These are phyloP conservation scores for Candida wancherniae DNA, from an alignment of 805 yeast species.

Conservation along the genomic window DNA sequence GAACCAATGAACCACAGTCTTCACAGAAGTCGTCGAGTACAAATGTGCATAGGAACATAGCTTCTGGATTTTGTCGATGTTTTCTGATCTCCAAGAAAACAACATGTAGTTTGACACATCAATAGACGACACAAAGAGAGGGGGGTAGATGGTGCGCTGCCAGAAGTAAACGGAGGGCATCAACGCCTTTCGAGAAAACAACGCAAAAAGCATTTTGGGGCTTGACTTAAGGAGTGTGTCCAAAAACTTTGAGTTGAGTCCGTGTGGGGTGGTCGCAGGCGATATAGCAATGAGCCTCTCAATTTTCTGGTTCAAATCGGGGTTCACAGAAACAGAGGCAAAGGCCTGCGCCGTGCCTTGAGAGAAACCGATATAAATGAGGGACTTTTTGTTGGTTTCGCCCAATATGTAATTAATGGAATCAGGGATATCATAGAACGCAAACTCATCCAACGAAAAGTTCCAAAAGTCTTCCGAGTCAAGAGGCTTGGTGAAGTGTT, in stretches of 20 bases:
- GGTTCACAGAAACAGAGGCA: constrained; percentile 69
- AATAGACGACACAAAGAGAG: constrained; percentile 64
- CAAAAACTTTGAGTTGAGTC: constrained; percentile 69
- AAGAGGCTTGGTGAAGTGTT: constrained; percentile 47
- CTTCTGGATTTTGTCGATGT: constrained; percentile 72
- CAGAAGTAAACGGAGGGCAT: constrained; percentile 77
- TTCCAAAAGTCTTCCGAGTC: constrained; percentile 65
- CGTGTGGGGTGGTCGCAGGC: constrained; percentile 92
- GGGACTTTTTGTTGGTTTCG: constrained; percentile 33
- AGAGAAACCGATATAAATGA: constrained; percentile 81
- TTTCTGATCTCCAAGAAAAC: constrained; percentile 74
- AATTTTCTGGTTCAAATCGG: constrained; percentile 53
- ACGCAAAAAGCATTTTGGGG: constrained; percentile 62
- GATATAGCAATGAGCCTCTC: constrained; percentile 73
- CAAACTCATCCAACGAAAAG: constrained; percentile 86
- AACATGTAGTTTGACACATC: constrained; percentile 64
- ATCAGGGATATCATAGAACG: constrained; percentile 84
- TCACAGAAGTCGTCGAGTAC: constrained; percentile 88
- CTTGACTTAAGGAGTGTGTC: constrained; percentile 72
- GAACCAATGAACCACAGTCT: constrained; percentile 57
- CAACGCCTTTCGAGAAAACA: constrained; percentile 72
- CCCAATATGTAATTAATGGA: constrained; percentile 67
- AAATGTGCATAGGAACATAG: constrained; percentile 78
- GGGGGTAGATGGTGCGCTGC: constrained; percentile 74
- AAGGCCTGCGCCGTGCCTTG: constrained; percentile 95